A percentile compares a stretch with the other conserved stretches of the same genome.
phyloP scores from a whole-genome alignment of 331 rosid species.

The Rhamnella rubrinervis region DNA sequence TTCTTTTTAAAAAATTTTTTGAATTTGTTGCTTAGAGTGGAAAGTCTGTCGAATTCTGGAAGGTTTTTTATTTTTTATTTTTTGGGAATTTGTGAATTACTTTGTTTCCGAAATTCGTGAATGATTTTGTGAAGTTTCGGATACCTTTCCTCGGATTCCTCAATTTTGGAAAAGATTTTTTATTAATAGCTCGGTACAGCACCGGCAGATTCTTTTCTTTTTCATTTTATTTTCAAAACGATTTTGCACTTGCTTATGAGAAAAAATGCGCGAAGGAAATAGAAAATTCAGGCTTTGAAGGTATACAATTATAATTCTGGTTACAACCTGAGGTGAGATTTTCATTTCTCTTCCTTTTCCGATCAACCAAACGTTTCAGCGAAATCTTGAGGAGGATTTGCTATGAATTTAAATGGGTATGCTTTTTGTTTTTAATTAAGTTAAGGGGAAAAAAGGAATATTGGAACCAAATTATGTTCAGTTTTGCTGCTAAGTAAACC shows the following conservation, averaged over 20 bases:
- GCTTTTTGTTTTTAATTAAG: not conserved
- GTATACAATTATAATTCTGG: no score
- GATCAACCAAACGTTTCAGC: no score
- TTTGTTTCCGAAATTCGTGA: not conserved
- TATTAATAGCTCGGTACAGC: not conserved
- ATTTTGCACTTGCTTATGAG: slow-evolving; percentile 31
- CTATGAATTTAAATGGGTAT: not conserved
- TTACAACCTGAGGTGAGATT: no score
- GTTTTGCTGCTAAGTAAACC: not conserved
- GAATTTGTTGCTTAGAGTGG: not conserved
- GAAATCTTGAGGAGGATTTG: no score
- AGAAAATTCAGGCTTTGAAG: not conserved
- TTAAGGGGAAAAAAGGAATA: not conserved
- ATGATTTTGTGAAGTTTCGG: not conserved
- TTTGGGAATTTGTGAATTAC: not conserved
- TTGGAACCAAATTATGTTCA: no score
- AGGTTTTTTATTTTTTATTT: no score
- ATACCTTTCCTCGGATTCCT: slow-evolving; percentile 22
- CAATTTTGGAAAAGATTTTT: slow-evolving; percentile 7
- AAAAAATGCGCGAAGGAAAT: slow-evolving; percentile 5
- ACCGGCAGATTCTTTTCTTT: slow-evolving; percentile 13
- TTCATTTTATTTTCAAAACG: not conserved
- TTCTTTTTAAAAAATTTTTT: not conserved
- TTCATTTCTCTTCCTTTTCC: no score
- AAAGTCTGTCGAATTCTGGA: not conserved